A percentile compares a stretch with the other conserved stretches of the same genome.
Evolutionary conservation across 2,329 filamentous ascomycete genomes (phyloP).

Genomic region (Cytospora paraplurivora): DNA sequence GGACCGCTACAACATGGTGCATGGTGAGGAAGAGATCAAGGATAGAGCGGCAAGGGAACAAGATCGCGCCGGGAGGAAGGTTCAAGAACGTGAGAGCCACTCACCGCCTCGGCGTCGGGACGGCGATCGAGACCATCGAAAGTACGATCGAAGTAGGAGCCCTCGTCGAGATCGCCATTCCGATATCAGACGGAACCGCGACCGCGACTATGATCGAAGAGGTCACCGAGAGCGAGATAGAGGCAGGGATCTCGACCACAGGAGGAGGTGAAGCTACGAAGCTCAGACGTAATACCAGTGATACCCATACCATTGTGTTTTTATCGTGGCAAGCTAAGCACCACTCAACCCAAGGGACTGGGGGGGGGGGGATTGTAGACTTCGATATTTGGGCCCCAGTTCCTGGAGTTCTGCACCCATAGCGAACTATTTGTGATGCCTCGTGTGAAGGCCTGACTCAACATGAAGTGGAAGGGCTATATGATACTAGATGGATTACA

Average conservation of each 20-base stretch:
- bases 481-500: neutral
- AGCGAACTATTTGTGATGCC: neutral
- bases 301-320: constrained; percentile 4
- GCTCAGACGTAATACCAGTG: neutral
- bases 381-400: neutral
- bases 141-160: constrained; percentile 48
- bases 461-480: neutral
- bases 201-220: constrained; percentile 33
- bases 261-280: constrained; percentile 38
- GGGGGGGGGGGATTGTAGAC: neutral
- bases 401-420: neutral
- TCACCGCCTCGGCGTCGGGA: constrained; percentile 25
- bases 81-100: constrained; percentile 8
- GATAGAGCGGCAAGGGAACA: constrained; percentile 34
- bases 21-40: constrained; percentile 71
- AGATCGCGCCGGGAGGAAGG: constrained; percentile 2
- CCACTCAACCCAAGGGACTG: neutral
- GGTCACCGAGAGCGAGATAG: constrained; percentile 31
- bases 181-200: constrained; percentile 32
- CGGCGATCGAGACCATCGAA: constrained; percentile 34
- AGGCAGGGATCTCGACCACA: constrained; percentile 38
- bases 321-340: neutral
- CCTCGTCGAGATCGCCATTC: constrained; percentile 33
- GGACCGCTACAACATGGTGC: constrained; percentile 73
- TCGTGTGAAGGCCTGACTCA: neutral